Base-by-base conservation (phyloP, 2,329 filamentous ascomycete genomes). In the Penicillium brevicompactum region DNA sequence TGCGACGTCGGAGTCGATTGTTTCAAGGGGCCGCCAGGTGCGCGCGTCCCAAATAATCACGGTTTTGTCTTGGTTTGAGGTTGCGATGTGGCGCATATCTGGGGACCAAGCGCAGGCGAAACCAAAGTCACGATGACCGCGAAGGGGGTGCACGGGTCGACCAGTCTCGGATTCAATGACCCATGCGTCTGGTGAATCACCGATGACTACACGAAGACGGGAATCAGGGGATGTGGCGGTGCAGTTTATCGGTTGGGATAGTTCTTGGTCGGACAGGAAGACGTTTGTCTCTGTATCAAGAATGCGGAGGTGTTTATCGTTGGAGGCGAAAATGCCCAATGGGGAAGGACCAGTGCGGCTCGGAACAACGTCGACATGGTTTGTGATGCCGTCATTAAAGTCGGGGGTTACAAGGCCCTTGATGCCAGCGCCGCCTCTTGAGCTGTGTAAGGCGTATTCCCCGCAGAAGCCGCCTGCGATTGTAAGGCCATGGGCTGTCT, bases 401-500 rank as follows among this genome's bases (percentile, higher is more conserved):
- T 65, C 62, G 0, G 63, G 63, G 1, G 63, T 64, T 16, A 64
- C 61, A 2, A 60, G 57, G 14, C 79, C 75, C 49, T 77, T 74
- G 8, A 79, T 80, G 37, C 83, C 78, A 52, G 75, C 74, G 42
- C 82, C 81, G 51, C 70, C 74, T 7, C 68, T 67, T 5, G 59
- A 61, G 22, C 72, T 67, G 13, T 76, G 76, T 30, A 85, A 67
- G 21, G 80, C 79, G 62, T 85, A 86, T 66, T 85, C 81, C 21
- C 84, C 84, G 21, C 75, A 71, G 61, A 85, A 84, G 6, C 82
- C 82, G 11, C 84, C 84, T 9, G 80, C 81, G 27, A 86, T 74
- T 1, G 84, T 72, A 2, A 83, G 69, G 27, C 79, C 74, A 53
- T 79, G 72, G 11, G 73, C 73, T 11, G 80, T 76, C 44, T 80